Percentiles rank a stretch among this genome's conserved stretches.
These are phyloP conservation scores for Plasmopara muralis DNA, from an alignment of 352 stramenopile genomes.

Conservation along the genomic window DNA sequence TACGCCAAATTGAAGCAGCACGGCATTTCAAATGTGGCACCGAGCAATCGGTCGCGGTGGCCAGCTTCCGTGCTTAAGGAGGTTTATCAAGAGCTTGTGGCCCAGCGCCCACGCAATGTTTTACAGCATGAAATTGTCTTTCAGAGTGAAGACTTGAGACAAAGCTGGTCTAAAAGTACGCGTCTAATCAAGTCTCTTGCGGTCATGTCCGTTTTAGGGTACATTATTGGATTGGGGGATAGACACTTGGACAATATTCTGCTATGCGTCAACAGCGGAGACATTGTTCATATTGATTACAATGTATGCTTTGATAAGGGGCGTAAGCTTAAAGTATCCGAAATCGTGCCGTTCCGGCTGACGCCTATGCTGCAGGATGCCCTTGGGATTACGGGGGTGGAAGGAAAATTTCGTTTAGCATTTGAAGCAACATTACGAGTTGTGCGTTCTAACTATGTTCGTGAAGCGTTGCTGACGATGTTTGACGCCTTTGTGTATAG, in stretches of 20 bases:
- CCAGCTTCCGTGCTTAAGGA: slow-evolving; percentile 49
- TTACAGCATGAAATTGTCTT: slow-evolving; percentile 56
- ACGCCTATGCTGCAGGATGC: slow-evolving; percentile 76
- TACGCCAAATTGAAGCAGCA: slow-evolving; percentile 79
- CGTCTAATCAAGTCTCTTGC: slow-evolving; percentile 70
- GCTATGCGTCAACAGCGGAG: slow-evolving; percentile 62
- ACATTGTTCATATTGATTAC: slow-evolving; percentile 91
- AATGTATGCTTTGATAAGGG: slow-evolving; percentile 91
- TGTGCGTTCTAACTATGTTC: slow-evolving; percentile 48
- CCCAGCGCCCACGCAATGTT: slow-evolving; percentile 54
- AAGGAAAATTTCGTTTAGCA: slow-evolving; percentile 62
- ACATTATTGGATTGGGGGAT: slow-evolving; percentile 86
- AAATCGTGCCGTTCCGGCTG: slow-evolving; percentile 88
- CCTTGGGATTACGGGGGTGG: slow-evolving; percentile 66
- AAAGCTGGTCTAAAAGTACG: slow-evolving; percentile 50
- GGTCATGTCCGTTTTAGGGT: slow-evolving; percentile 85
- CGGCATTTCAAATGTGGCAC: slow-evolving; percentile 59
- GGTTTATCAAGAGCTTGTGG: slow-evolving; percentile 61
- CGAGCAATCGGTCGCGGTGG: slow-evolving; percentile 62
- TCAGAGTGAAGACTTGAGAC: slow-evolving; percentile 47
- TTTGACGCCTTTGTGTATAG: slow-evolving; percentile 86
- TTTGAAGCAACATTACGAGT: slow-evolving; percentile 74
- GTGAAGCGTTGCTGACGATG: slow-evolving; percentile 64
- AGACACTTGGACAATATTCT: slow-evolving; percentile 90
- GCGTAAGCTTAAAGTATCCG: slow-evolving; percentile 77